These are phyloP conservation scores for Pyrrhoderma lamaoense DNA, from an alignment of 1,284 basidiomycete species.

Conservation along the genomic window DNA sequence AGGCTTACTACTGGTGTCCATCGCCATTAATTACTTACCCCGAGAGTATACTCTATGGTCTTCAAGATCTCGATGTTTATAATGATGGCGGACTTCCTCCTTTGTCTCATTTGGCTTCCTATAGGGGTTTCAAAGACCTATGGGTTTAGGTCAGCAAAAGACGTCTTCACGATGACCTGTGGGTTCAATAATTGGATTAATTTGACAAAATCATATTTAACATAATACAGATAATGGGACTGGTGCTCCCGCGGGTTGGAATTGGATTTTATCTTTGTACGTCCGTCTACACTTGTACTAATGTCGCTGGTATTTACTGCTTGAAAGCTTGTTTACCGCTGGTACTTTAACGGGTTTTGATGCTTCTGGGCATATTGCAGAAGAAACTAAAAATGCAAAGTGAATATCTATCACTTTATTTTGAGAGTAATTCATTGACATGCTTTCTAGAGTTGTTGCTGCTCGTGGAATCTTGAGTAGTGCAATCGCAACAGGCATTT, in stretches of 20 bases:
- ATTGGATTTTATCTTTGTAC: conserved; percentile 77
- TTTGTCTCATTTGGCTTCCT: conserved; percentile 83
- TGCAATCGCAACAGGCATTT: conserved; percentile 63
- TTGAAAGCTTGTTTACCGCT: conserved; percentile 65
- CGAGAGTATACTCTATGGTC: conserved; percentile 58
- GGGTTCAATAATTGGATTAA: conserved; percentile 23
- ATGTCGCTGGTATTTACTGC: conserved; percentile 19
- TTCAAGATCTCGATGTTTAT: conserved; percentile 69
- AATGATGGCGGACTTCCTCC: conserved; percentile 77
- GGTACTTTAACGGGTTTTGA: conserved; percentile 84
- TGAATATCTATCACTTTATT: conserved; percentile 22
- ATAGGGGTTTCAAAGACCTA: conserved; percentile 79
- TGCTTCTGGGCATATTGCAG: conserved; percentile 82
- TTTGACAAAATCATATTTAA: conserved; percentile 11
- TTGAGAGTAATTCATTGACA: background rate
- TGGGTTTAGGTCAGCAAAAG: conserved; percentile 70
- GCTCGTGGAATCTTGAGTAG: conserved; percentile 73
- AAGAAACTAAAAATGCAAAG: conserved; percentile 85
- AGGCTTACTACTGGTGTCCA: conserved; percentile 54
- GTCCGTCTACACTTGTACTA: conserved; percentile 19
- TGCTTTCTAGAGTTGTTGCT: conserved; percentile 52
- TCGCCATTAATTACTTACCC: conserved; percentile 81
- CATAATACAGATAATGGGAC: conserved; percentile 68
- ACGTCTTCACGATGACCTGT: conserved; percentile 80
- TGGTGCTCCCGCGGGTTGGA: conserved; percentile 77